These are phyloP conservation scores for Calocera viscosa DNA, from an alignment of 768 basidiomycete genomes.

Conservation along the genomic window DNA sequence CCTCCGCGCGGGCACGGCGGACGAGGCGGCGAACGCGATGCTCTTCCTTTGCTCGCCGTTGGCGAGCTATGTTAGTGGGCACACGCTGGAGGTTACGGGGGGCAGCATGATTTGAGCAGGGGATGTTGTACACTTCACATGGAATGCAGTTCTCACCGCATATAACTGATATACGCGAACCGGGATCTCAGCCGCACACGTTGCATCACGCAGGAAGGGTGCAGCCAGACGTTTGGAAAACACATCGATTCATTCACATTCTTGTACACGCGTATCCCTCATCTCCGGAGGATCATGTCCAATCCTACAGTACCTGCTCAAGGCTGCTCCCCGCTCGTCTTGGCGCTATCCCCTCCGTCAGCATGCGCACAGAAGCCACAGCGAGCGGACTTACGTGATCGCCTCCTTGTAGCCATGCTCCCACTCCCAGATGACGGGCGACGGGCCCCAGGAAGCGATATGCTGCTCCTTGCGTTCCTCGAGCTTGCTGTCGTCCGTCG, in stretches of 20 bases:
- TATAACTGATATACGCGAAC: too few species aligned
- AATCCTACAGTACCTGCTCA: background rate
- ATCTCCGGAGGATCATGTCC: background rate
- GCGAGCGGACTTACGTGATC: background rate
- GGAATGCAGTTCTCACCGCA: background rate
- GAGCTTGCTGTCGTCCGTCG: slow-evolving; percentile 6
- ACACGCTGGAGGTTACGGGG: slow-evolving; percentile 74
- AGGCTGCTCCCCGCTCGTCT: background rate
- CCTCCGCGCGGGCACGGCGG: slow-evolving; percentile 49
- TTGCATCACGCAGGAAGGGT: background rate
- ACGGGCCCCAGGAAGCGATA: background rate
- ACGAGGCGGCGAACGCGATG: slow-evolving; percentile 63
- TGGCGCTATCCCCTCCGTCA: background rate
- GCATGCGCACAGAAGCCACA: background rate
- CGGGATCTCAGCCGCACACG: too few species aligned
- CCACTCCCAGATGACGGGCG: background rate
- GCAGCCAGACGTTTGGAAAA: background rate
- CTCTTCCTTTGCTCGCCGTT: slow-evolving; percentile 71
- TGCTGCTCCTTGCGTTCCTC: slow-evolving; percentile 1
- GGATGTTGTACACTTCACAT: background rate
- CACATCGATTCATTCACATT: background rate
- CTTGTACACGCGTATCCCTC: background rate
- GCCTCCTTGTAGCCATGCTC: slow-evolving; percentile 6
- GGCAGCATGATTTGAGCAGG: slow-evolving; percentile 52
- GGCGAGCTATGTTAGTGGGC: slow-evolving; percentile 68